A percentile compares a stretch with the other conserved stretches of the same genome.
These are phyloP conservation scores for Xylaria sp. DNA, from an alignment of 2,329 filamentous ascomycete genomes.

Conservation along the genomic window DNA sequence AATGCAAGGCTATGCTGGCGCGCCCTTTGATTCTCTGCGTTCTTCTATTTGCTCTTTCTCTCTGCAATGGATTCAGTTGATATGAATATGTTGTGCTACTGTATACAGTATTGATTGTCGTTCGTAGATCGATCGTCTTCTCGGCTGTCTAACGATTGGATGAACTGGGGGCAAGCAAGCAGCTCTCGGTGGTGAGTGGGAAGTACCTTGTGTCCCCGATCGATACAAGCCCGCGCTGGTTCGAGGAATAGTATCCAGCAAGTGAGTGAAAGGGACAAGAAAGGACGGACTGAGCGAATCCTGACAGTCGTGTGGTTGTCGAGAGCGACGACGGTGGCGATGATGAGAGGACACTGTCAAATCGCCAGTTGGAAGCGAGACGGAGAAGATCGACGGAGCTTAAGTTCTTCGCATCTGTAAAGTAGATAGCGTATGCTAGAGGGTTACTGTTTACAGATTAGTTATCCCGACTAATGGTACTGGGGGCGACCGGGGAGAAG, in stretches of 20 bases:
- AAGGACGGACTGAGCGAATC: conserved; percentile 7
- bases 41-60: not conserved
- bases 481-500: not conserved
- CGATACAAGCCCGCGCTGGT: conserved; percentile 10
- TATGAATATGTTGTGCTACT: not conserved
- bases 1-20: not conserved
- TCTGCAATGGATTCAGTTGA: not conserved
- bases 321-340: conserved; percentile 4
- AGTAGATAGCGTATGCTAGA: conserved; percentile 3
- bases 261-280: conserved; percentile 6
- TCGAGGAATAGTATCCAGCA: not conserved
- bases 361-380: conserved; percentile 23
- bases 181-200: not conserved
- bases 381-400: conserved; percentile 34
- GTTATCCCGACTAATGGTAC: conserved; percentile 1
- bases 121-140: conserved; percentile 7
- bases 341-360: conserved; percentile 13
- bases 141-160: conserved; percentile 18
- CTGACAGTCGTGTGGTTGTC: conserved; percentile 10
- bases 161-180: conserved; percentile 16
- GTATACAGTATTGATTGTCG: conserved; percentile 5
- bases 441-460: conserved; percentile 18
- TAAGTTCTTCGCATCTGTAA: conserved; percentile 13
- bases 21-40: not conserved
- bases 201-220: not conserved